Evolutionary conservation across 306 rosid species (phyloP), one percentile per base, ranked within the genome.

Genomic region (Corylus americana): DNA sequence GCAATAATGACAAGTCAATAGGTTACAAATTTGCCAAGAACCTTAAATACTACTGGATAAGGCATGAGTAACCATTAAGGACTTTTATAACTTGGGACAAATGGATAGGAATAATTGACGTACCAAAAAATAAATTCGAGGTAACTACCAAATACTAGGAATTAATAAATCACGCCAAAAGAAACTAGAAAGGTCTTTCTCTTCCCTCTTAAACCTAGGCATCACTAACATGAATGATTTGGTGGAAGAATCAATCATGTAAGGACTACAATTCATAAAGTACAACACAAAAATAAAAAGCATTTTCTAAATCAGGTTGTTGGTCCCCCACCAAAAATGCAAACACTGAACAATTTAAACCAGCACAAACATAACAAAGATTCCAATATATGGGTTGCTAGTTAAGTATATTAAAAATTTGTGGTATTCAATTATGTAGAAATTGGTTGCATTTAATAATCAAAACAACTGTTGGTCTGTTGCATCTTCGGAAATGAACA

Each of bases 1-100:
- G 78, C 67, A 70, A 73, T 20, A 74, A 86, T 44, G 78, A 50
- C 25, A 57, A 47, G 51, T 49, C 22, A 76, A 74, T 63, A 78
- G 55, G 39, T 74, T 55, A 35, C 69, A 54, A 70, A 39, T 63
- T 73, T 75, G 31, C 51, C 61, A 74, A n/a, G 58, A 80, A 80
- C 45, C 68, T 73, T 73, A 78, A 70, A 13, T 31, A 14, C 14
- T 0, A 77, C 42, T 51, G 75, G 53, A 22, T 20, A 42, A 61
- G 51, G 55, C 11, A 78, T 5, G 27, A 66, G 11, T 70, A 77
- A 66, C 69, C 64, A 83, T 62, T 47, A 37, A 64, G 1, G 44
- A 64, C 48, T 31, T 64, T 2, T 31, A 64, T 13, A 16, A 64
- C 20, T 59, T 35, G 22, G 47, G 22, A 64, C 45, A 64, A 55